Evolutionary conservation across 1,284 basidiomycete genomes (phyloP), one percentile per base, ranked within the genome.

Genomic region (Malassezia globosa): DNA sequence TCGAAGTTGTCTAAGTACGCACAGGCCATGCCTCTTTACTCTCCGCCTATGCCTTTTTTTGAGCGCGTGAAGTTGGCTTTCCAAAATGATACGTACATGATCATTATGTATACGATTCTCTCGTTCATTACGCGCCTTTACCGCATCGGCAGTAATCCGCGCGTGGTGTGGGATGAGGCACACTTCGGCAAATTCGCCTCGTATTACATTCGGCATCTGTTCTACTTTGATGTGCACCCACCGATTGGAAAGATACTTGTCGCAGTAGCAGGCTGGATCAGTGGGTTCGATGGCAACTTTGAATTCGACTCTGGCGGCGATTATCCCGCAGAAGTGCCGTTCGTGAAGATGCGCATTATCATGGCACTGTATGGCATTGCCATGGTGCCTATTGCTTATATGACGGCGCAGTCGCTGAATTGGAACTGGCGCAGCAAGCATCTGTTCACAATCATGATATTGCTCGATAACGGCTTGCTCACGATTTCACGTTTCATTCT

Each of bases 211-310:
- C 88, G 90, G 72, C 84, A 87, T 66, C 56, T 65, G 48, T 66
- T 71, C 54, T 69, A 69, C 59, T 63, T 64, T 43, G 58, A 65
- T 26, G 58, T 61, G n/a, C 92, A 97, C 69, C 92, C 92, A 2
- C 92, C 92, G 0, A 79, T 97, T 27, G 92, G 94, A 19, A 97
- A 97, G 77, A 96, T 97, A 88, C 79, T 97, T 48, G 92, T 97
- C 46, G 92, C 88, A 5, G 78, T 97, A 16, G 87, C 84, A 2
- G 92, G 94, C 19, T 76, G 89, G 45, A 74, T 97, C 54, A 79
- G 87, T 4, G 92, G 94, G 38, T 97, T 95, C 72, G 80, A 90
- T 59, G 92, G 92, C 16, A 73, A 76, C 21, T 97, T 87, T 64
- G 92, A 95, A 54, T 97, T 95, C 77, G 88, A 92, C 73, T 90